These are phyloP conservation scores for Termitomyces sp. DNA, from an alignment of 768 basidiomycete genomes.

Conservation along the genomic window DNA sequence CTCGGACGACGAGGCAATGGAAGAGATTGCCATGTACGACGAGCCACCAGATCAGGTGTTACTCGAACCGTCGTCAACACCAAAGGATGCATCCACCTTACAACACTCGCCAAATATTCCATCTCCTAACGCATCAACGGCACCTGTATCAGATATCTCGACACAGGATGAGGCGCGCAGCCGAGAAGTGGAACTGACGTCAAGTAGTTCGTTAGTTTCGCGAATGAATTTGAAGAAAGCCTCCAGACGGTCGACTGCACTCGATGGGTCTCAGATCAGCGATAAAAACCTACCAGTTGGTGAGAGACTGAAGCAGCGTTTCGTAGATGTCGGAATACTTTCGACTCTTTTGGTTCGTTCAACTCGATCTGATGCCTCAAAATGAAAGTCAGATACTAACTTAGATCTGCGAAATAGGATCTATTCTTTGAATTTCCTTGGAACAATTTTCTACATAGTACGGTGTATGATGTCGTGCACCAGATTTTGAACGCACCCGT, in stretches of 20 bases:
- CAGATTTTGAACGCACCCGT: slow-evolving; percentile 89
- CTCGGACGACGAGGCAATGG: slow-evolving; percentile 77
- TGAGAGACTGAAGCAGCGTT: slow-evolving; percentile 73
- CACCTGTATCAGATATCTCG: slow-evolving; percentile 24
- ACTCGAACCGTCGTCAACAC: slow-evolving; percentile 23
- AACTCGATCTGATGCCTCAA: not conserved
- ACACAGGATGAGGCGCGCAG: slow-evolving; percentile 19
- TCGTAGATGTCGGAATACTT: slow-evolving; percentile 70
- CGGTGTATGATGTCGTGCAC: slow-evolving; percentile 93
- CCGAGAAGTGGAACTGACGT: slow-evolving; percentile 16
- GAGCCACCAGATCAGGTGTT: slow-evolving; percentile 33
- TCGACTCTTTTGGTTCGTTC: slow-evolving; percentile 69
- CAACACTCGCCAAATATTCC: slow-evolving; percentile 26
- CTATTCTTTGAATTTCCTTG: slow-evolving; percentile 94
- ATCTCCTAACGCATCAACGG: slow-evolving; percentile 23
- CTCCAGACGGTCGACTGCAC: slow-evolving; percentile 39
- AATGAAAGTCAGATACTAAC: not conserved
- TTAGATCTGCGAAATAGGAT: slow-evolving; percentile 45
- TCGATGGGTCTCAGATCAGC: slow-evolving; percentile 20
- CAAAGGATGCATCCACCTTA: slow-evolving; percentile 26
- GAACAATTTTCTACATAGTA: slow-evolving; percentile 97
- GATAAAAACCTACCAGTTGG: slow-evolving; percentile 54
- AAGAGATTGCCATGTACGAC: slow-evolving; percentile 76
- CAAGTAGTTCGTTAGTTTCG: slow-evolving; percentile 27
- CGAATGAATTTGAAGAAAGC: slow-evolving; percentile 41